Percentiles rank a stretch among this genome's conserved stretches.
phyloP scores from a whole-genome alignment of 495 filamentous ascomycete species.

The Xylaria flabelliformis region DNA sequence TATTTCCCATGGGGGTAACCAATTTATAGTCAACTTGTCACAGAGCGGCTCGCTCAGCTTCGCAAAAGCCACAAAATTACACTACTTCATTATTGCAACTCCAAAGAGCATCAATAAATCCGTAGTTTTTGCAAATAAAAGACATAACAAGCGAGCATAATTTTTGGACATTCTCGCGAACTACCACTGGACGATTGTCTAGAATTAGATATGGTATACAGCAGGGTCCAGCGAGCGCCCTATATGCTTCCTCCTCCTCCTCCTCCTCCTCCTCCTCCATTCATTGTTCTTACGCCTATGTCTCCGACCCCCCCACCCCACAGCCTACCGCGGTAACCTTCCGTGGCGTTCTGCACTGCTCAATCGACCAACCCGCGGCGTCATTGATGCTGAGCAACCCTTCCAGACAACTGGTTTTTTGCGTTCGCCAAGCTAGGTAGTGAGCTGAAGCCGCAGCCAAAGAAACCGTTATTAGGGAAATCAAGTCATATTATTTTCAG shows the following conservation, averaged over 20 bases:
- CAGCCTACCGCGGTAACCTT: constrained; percentile 2
- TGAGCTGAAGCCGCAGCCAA: constrained; percentile 14
- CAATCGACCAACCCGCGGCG: constrained; percentile 21
- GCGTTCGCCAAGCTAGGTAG: neutral
- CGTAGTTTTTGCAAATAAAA: neutral
- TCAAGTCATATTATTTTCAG: constrained; percentile 10
- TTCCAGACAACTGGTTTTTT: neutral
- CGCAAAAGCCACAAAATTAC: neutral
- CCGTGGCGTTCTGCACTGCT: constrained; percentile 12
- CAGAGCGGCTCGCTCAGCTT: neutral
- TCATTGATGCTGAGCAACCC: neutral
- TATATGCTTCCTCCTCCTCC: constrained; percentile 1
- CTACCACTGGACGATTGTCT: constrained; percentile 32
- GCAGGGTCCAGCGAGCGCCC: constrained; percentile 4
- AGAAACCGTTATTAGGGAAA: constrained; percentile 16
- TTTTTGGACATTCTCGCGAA: constrained; percentile 30
- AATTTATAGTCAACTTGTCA: neutral
- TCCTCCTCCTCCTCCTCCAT: constrained; percentile 3
- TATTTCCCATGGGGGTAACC: neutral
- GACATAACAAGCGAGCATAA: neutral
- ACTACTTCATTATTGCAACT: neutral
- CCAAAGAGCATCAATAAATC: neutral
- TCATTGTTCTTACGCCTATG: neutral
- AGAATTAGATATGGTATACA: constrained; percentile 30
- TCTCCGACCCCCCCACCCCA: constrained; percentile 11